phyloP scores from a whole-genome alignment of 176 grass and related monocot species.

The Zizania latifolia region DNA sequence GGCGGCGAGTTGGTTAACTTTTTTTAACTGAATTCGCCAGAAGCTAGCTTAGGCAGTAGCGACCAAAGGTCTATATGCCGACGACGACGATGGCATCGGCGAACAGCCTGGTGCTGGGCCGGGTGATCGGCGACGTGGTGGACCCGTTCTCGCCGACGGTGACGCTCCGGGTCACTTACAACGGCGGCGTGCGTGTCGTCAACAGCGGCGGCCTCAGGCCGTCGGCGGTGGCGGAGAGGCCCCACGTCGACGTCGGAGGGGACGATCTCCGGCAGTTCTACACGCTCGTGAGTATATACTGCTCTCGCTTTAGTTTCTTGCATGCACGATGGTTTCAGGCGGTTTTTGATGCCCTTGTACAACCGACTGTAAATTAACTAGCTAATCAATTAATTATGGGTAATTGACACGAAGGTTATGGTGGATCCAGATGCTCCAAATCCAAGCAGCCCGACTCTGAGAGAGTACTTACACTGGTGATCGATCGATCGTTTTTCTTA shows the following conservation, averaged over 20 bases:
- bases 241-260: constrained; percentile 51
- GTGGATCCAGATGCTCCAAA: constrained; percentile 72
- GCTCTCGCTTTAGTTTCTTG: not conserved
- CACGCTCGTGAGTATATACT: constrained; percentile 34
- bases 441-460: constrained; percentile 50
- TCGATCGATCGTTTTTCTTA: not conserved
- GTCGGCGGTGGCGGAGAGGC: constrained; percentile 40
- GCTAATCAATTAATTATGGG: not conserved
- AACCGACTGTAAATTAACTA: too few relatives aligned
- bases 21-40: not conserved
- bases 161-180: constrained; percentile 36
- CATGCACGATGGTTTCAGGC: too few relatives aligned
- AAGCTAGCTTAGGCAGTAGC: too few relatives aligned
- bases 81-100: too few relatives aligned
- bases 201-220: constrained; percentile 41
- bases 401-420: constrained; percentile 37
- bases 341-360: too few relatives aligned
- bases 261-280: constrained; percentile 36
- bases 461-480: constrained; percentile 77
- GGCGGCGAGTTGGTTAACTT: too few relatives aligned
- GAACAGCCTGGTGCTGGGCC: constrained; percentile 44
- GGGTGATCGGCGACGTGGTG: constrained; percentile 57
- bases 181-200: constrained; percentile 18
- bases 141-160: constrained; percentile 37
- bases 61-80: not conserved